Percentiles rank a stretch among this genome's conserved stretches.
Evolutionary conservation across 1,284 basidiomycete species (phyloP).

Genomic region (Fistulinella cinereoalba): DNA sequence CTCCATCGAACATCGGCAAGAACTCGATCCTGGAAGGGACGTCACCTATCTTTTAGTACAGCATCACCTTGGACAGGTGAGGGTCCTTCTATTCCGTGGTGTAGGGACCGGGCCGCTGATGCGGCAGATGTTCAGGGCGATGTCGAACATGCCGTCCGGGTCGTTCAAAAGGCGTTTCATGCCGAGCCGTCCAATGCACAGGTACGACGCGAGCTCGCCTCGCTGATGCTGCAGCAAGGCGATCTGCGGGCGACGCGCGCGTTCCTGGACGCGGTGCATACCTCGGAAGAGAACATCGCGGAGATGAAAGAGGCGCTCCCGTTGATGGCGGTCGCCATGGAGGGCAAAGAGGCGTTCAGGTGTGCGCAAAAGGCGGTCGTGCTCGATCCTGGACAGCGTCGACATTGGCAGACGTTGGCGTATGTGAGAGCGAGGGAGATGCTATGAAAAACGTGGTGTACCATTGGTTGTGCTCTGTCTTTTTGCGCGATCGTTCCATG

Average conservation of each 20-base stretch:
- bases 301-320: slow-evolving; percentile 42
- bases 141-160: slow-evolving; percentile 45
- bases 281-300: slow-evolving; percentile 27
- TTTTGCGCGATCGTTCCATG: too few species aligned
- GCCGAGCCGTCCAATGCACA: slow-evolving; percentile 52
- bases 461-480: too few species aligned
- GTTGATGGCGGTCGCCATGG: slow-evolving; percentile 42
- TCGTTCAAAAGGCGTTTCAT: slow-evolving; percentile 56
- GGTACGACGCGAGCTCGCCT: slow-evolving; percentile 51
- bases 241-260: slow-evolving; percentile 42
- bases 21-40: slow-evolving; percentile 63
- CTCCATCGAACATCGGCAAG: slow-evolving; percentile 57
- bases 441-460: slow-evolving; percentile 29
- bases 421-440: slow-evolving; percentile 42
- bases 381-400: slow-evolving; percentile 59
- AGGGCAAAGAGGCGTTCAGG: slow-evolving; percentile 34
- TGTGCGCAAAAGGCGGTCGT: slow-evolving; percentile 66
- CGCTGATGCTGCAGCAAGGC: slow-evolving; percentile 49
- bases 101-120: slow-evolving; percentile 3
- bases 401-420: slow-evolving; percentile 60
- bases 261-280: slow-evolving; percentile 34
- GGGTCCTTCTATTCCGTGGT: slow-evolving; percentile 10
- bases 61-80: slow-evolving; percentile 65
- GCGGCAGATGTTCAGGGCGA: slow-evolving; percentile 41
- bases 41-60: slow-evolving; percentile 66